A percentile compares a stretch with the other conserved stretches of the same genome.
These are phyloP conservation scores for Babesia microti DNA, from an alignment of 169 alveolate genomes.

Conservation along the genomic window DNA sequence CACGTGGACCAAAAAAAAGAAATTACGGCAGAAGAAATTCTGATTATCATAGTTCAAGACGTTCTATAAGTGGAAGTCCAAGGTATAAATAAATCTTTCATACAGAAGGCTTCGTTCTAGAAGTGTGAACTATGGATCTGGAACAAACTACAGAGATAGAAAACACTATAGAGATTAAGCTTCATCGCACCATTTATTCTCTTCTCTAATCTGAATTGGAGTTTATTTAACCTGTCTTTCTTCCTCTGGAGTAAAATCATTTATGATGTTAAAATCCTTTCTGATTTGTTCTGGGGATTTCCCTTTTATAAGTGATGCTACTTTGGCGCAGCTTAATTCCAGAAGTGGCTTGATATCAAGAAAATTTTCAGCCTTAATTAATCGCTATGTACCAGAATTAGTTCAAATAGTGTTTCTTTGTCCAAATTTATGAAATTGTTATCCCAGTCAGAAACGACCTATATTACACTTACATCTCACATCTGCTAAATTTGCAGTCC, in stretches of 20 bases:
- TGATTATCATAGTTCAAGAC: constrained; percentile 17
- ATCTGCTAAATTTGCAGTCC: constrained; percentile 67
- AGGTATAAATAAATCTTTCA: constrained; percentile 15
- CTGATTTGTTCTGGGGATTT: constrained; percentile 86
- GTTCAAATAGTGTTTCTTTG: constrained; percentile 79
- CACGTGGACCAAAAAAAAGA: constrained; percentile 24
- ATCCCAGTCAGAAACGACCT: constrained; percentile 83
- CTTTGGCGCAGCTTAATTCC: constrained; percentile 85
- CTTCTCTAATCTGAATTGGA: constrained; percentile 79
- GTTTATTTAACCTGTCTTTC: constrained; percentile 59
- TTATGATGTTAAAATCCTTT: constrained; percentile 81
- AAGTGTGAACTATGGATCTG: not conserved
- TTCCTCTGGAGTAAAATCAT: constrained; percentile 92
- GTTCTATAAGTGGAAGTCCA: constrained; percentile 28
- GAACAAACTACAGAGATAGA: constrained; percentile 1
- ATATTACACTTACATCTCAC: constrained; percentile 25
- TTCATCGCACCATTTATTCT: constrained; percentile 90
- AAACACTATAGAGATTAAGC: constrained; percentile 34
- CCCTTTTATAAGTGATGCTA: constrained; percentile 88
- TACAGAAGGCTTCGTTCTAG: constrained; percentile 21
- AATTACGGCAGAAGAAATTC: constrained; percentile 30
- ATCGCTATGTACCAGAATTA: constrained; percentile 60
- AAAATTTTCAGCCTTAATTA: constrained; percentile 80
- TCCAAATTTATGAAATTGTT: constrained; percentile 82
- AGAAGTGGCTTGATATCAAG: constrained; percentile 83